Evolutionary conservation across 805 yeast species (phyloP), one percentile per base, ranked within the genome.

Genomic region (Candida ponderosae): DNA sequence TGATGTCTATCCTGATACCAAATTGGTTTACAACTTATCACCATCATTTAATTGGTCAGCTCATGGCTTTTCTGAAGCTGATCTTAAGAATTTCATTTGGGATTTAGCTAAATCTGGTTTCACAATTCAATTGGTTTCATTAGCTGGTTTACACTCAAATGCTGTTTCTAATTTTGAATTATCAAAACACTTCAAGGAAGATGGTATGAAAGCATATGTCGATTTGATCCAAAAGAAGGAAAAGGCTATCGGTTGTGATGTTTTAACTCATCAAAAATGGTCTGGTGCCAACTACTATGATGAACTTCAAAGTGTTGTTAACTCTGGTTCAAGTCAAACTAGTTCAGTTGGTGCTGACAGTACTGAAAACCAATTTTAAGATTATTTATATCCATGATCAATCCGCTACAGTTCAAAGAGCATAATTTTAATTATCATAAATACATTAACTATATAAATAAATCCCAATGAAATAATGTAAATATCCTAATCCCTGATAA

Each of bases 1-100:
- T 38, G 58, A 54, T 14, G 52, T 61, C 19, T 65, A 57, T 50
- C 82, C 82, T 14, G 62, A 67, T 19, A 70, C 68, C 44, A 71
- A 74, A 63, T 60, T 77, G 18, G 83, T 76, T 6, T 77, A 77
- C 50, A 78, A 78, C 47, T 58, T 75, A 39, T 68, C 76, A 19
- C 83, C 82, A 14, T 68, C 75, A 17, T 77, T 75, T 59, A 74
- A 77, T 56, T 77, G 82, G 80, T 51, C 64, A 15, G 69, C 66
- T 0, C 76, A 75, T 39, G 82, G 81, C 1, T 77, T 71, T 52
- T 49, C 61, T 15, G 70, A 66, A 13, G 43, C 58, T 15, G 68
- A 68, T 37, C 60, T 78, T 35, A 56, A 66, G 40, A 60, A 62
- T 29, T 74, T 76, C 45, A 71, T 73, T 11, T 65, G 67, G 60